Percentiles rank a stretch among this genome's conserved stretches.
These are phyloP conservation scores for Cyberlindnera amylophila DNA, from an alignment of 805 yeast genomes.

Conservation along the genomic window DNA sequence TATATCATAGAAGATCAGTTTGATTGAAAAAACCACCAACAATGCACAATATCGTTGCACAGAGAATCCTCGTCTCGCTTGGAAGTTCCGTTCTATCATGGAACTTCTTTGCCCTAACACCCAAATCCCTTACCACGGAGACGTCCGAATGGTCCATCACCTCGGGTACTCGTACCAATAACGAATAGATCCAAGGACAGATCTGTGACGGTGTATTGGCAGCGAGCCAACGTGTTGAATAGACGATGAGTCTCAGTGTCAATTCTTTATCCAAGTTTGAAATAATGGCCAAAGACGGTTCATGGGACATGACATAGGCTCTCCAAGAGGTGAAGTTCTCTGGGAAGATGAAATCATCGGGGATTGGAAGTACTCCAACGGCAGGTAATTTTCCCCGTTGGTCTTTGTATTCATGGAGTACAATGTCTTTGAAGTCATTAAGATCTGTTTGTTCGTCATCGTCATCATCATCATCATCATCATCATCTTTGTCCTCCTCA, in stretches of 20 bases:
- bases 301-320: conserved; percentile 14
- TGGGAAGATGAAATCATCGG: conserved; percentile 21
- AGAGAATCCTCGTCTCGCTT: conserved; percentile 11
- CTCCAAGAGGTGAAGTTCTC: conserved; percentile 27
- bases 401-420: conserved; percentile 6
- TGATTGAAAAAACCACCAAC: conserved; percentile 18
- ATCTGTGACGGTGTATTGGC: conserved; percentile 14
- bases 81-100: conserved; percentile 7
- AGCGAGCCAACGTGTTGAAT: conserved; percentile 23
- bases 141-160: conserved; percentile 19
- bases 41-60: conserved; percentile 13
- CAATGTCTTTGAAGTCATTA: background rate
- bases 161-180: conserved; percentile 17
- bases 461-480: no score
- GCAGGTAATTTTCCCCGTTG: conserved; percentile 14
- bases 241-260: conserved; percentile 19
- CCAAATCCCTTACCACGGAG: conserved; percentile 21
- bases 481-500: conserved; percentile 6
- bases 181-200: conserved; percentile 19
- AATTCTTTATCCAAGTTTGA: conserved; percentile 23
- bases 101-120: conserved; percentile 15
- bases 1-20: conserved; percentile 16
- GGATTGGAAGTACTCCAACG: conserved; percentile 13
- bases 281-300: conserved; percentile 14
- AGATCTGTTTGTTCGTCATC: background rate